Evolutionary conservation across 805 yeast genomes (phyloP).

Genomic region (Cephaloascus albidus): DNA sequence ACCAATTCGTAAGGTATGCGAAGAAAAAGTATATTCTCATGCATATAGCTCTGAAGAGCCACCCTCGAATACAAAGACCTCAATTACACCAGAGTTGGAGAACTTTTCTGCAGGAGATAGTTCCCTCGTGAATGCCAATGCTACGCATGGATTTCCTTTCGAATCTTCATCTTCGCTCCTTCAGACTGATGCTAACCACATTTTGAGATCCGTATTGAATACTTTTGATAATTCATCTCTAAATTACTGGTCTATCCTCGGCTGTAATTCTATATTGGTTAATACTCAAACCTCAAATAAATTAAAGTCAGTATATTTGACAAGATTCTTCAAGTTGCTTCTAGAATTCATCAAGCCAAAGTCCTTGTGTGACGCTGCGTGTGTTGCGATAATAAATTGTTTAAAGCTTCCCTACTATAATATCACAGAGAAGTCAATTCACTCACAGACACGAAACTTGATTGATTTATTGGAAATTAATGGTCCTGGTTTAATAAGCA

Average conservation of each 20-base stretch:
- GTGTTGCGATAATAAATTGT: slow-evolving; percentile 15
- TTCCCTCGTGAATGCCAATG: not conserved
- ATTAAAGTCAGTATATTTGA: slow-evolving; percentile 1
- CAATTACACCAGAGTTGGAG: not conserved
- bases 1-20: slow-evolving; percentile 6
- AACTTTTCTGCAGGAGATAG: not conserved
- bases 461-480: slow-evolving; percentile 47
- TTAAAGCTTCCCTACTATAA: slow-evolving; percentile 2
- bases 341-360: slow-evolving; percentile 25
- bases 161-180: slow-evolving; percentile 4
- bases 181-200: slow-evolving; percentile 3
- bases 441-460: slow-evolving; percentile 37
- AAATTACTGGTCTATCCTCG: slow-evolving; percentile 16
- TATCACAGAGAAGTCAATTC: slow-evolving; percentile 27
- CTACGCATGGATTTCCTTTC: not conserved
- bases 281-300: slow-evolving; percentile 1
- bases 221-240: slow-evolving; percentile 13
- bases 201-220: slow-evolving; percentile 9
- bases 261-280: slow-evolving; percentile 9
- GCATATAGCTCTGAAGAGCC: slow-evolving; percentile 1
- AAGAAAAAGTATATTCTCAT: too few relatives aligned
- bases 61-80: not conserved
- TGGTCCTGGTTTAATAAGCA: slow-evolving; percentile 45
- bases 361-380: slow-evolving; percentile 15
- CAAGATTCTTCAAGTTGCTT: slow-evolving; percentile 21